These are phyloP conservation scores for Cucurbita moschata DNA, from an alignment of 306 rosid species.

Conservation along the genomic window DNA sequence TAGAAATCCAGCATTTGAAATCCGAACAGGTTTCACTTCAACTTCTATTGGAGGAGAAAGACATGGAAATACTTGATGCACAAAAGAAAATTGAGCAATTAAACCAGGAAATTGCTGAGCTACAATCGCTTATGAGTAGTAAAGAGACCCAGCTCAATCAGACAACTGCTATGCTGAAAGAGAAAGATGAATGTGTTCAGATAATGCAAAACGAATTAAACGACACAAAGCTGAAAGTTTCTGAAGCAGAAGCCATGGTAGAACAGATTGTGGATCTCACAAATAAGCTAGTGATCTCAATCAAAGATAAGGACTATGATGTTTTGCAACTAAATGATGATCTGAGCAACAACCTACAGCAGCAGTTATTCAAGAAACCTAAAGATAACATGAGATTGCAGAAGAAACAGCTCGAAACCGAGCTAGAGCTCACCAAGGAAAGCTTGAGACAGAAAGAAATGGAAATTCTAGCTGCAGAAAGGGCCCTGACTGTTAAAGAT, in stretches of 20 bases:
- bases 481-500: conserved; percentile 54
- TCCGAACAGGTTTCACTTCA: conserved; percentile 55
- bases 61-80: conserved; percentile 64
- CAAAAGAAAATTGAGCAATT: conserved; percentile 45
- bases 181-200: conserved; percentile 60
- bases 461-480: conserved; percentile 57
- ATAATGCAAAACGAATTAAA: conserved; percentile 38
- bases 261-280: conserved; percentile 57
- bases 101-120: conserved; percentile 52
- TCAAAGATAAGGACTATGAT: conserved; percentile 28
- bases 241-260: conserved; percentile 60
- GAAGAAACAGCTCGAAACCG: conserved; percentile 44
- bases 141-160: conserved; percentile 63
- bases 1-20: conserved; percentile 72
- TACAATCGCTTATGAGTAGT: conserved; percentile 47
- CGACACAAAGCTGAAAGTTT: conserved; percentile 36
- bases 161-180: conserved; percentile 54
- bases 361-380: conserved; percentile 29
- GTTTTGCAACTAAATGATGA: conserved; percentile 13
- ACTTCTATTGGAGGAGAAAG: conserved; percentile 62
- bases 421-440: conserved; percentile 51
- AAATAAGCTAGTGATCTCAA: conserved; percentile 45
- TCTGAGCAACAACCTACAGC: conserved; percentile 16
- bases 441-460: conserved; percentile 51
- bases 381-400: conserved; percentile 27